Evolutionary conservation across 1,284 basidiomycete species (phyloP).

Genomic region (Somion occarium): DNA sequence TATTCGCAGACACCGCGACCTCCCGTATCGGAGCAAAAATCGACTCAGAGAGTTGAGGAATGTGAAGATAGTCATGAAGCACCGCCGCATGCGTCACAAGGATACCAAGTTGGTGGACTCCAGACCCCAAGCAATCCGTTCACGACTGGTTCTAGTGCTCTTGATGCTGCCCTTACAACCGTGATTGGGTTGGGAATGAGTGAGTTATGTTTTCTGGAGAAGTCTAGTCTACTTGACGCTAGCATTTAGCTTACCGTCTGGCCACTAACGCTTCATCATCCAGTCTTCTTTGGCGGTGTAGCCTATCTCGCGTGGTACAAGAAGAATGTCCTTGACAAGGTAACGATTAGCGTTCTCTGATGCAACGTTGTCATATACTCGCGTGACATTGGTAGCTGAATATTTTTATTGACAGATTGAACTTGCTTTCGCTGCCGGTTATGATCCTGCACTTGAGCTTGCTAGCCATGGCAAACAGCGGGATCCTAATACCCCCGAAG

Average conservation of each 20-base stretch:
- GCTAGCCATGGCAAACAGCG: slow-evolving; percentile 39
- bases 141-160: slow-evolving; percentile 13
- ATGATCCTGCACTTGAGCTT: slow-evolving; percentile 77
- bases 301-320: slow-evolving; percentile 79
- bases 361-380: too few species aligned
- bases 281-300: slow-evolving; percentile 68
- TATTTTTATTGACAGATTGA: too few species aligned
- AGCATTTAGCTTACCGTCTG: not conserved
- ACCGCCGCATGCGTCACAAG: not conserved
- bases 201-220: slow-evolving; percentile 23
- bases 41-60: not conserved
- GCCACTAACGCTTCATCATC: not conserved
- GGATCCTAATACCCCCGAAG: slow-evolving; percentile 25
- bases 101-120: not conserved
- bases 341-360: too few species aligned
- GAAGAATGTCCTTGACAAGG: slow-evolving; percentile 73
- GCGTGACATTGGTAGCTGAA: not conserved
- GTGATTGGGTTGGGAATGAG: slow-evolving; percentile 58
- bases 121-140: slow-evolving; percentile 9
- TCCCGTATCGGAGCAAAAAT: too few species aligned
- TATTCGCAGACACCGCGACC: not conserved
- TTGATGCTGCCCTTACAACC: slow-evolving; percentile 56
- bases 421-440: slow-evolving; percentile 57
- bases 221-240: not conserved
- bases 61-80: not conserved